Conservation (phyloP, 2,329 filamentous ascomycete species). For the Chaetomium sp. region DNA sequence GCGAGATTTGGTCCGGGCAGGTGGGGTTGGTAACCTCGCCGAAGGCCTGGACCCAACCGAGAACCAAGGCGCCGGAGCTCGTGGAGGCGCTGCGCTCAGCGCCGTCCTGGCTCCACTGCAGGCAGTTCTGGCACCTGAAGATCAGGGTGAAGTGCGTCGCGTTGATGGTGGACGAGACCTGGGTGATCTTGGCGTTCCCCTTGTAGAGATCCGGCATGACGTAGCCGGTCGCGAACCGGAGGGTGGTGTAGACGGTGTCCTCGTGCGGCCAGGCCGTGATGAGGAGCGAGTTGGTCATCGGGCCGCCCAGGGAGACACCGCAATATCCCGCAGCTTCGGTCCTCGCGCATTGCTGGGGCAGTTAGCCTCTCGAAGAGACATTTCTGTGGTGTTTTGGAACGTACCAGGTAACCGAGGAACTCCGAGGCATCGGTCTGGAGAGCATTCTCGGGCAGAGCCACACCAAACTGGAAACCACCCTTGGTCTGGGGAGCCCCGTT, state of each 20-base stretch:
- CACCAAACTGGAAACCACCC: conserved; percentile 53
- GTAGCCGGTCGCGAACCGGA: conserved; percentile 58
- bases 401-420: conserved; percentile 57
- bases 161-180: conserved; percentile 58
- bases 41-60: conserved; percentile 55
- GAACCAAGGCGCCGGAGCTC: conserved; percentile 39
- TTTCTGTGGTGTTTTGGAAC: conserved; percentile 25
- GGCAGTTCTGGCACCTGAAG: conserved; percentile 60
- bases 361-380: conserved; percentile 9
- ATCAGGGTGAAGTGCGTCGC: conserved; percentile 58
- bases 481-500: conserved; percentile 39
- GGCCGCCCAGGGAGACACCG: conserved; percentile 53
- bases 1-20: conserved; percentile 38
- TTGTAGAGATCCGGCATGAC: conserved; percentile 56
- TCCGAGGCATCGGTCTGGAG: conserved; percentile 49
- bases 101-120: conserved; percentile 50
- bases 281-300: conserved; percentile 57
- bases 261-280: conserved; percentile 55
- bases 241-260: conserved; percentile 52
- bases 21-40: conserved; percentile 42
- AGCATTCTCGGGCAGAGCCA: conserved; percentile 52
- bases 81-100: conserved; percentile 44
- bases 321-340: conserved; percentile 53
- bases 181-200: conserved; percentile 59
- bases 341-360: conserved; percentile 46